Evolutionary conservation across 1,284 basidiomycete species (phyloP), one percentile per base, ranked within the genome.

Genomic region (Moniliophthora roreri): DNA sequence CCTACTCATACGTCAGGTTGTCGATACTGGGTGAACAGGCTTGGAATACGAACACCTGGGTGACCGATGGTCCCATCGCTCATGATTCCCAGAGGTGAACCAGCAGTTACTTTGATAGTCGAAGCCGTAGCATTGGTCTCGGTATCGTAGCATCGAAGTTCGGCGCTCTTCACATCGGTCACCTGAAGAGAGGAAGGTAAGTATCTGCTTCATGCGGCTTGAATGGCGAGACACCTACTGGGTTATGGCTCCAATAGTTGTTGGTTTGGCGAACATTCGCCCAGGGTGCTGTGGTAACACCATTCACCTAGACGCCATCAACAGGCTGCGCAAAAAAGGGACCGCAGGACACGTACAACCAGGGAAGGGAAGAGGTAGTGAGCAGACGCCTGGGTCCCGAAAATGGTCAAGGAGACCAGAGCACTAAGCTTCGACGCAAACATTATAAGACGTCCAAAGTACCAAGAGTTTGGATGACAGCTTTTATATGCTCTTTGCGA

Each of bases 251-350:
- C 54, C 75, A 67, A 60, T 63, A 75, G 64, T 79, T 78, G 60
- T 76, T 76, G 13, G 75, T 78, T 60, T 66, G 53, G 36, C 76
- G 66, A 51, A 78, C 71, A 56, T 78, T 70, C 9, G 61, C 58
- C 75, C 75, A 79, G 21, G 60, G 63, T 5, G 70, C 53, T 3
- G 73, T 75, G 7, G 62, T 64, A 5, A 55, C 55, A 9, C 75
- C 75, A 32, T 70, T 67, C 7, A 72, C 66, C 52, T 74, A 65
- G 13, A 77, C 67, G 21, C 67, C 67, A 1, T 74, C 72, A 62
- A 51, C 45, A 46, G 28, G 26, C 3, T 10, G 32, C 8, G 18
- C 11, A 15, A 38, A 16, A 23, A 8, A 32, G 10, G 8, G 15
- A 3, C 28, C 7, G 28, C 24, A 32, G 18, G 15, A 41, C 49